Evolutionary conservation across 2,329 filamentous ascomycete genomes (phyloP).

Genomic region (Calonectria multiphialidica): DNA sequence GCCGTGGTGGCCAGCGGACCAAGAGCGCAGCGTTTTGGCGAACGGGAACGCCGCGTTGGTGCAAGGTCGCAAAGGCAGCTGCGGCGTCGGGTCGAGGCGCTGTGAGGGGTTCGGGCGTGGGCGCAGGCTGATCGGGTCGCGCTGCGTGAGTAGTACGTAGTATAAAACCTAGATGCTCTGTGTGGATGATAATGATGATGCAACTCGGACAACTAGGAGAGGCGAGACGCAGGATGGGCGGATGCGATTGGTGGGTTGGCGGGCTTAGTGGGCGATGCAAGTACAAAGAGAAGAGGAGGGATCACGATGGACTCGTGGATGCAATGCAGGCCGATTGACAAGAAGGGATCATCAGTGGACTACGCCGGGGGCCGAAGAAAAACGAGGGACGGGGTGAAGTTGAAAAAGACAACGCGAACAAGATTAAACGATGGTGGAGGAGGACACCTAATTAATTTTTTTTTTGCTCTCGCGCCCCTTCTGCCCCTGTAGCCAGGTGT

Average conservation of each 20-base stretch:
- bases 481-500: neutral
- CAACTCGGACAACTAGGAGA: slow-evolving; percentile 19
- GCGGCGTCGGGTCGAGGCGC: slow-evolving; percentile 25
- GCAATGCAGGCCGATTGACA: neutral
- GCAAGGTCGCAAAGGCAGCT: neutral
- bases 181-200: slow-evolving; percentile 23
- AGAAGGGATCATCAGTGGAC: neutral
- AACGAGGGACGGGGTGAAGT: neutral
- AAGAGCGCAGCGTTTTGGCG: slow-evolving; percentile 25
- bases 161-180: slow-evolving; percentile 1
- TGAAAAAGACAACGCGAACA: slow-evolving; percentile 4
- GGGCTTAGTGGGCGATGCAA: slow-evolving; percentile 12
- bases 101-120: slow-evolving; percentile 41
- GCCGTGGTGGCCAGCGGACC: neutral
- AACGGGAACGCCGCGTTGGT: slow-evolving; percentile 7
- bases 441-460: slow-evolving; percentile 11
- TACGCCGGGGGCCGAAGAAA: neutral
- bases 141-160: slow-evolving; percentile 22
- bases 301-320: slow-evolving; percentile 9
- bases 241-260: slow-evolving; percentile 22
- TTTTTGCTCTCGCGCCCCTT: neutral
- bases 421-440: slow-evolving; percentile 4
- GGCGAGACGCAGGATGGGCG: slow-evolving; percentile 19
- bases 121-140: slow-evolving; percentile 31
- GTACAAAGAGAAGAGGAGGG: slow-evolving; percentile 9